Evolutionary conservation across 306 rosid genomes (phyloP).

Genomic region (Prunus mume): DNA sequence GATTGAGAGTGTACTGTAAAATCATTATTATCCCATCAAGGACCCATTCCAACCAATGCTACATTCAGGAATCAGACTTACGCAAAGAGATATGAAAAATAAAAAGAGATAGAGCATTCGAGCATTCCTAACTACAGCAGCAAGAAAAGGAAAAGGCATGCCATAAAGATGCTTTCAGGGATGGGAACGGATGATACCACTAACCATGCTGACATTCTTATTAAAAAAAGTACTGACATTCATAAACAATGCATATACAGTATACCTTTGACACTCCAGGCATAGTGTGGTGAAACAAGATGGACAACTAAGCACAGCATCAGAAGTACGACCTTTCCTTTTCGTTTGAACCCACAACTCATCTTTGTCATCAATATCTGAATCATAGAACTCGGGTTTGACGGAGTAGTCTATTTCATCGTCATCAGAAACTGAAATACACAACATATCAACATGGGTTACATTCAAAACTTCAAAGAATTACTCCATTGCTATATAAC

Average conservation of each 20-base stretch:
- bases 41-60: neutral
- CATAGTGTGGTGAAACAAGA: slow-evolving; percentile 82
- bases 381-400: slow-evolving; percentile 77
- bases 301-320: slow-evolving; percentile 85
- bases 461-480: slow-evolving; percentile 2
- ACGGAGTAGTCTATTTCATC: slow-evolving; percentile 78
- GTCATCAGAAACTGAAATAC: slow-evolving; percentile 66
- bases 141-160: neutral
- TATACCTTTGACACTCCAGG: slow-evolving; percentile 75
- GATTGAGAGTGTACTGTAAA: neutral
- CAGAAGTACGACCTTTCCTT: slow-evolving; percentile 51
- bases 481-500: neutral
- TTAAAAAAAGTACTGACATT: neutral
- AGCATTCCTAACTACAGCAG: neutral
- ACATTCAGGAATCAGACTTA: neutral
- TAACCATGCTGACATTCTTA: neutral
- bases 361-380: slow-evolving; percentile 61
- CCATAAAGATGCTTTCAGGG: neutral
- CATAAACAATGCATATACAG: neutral
- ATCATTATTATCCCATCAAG: neutral
- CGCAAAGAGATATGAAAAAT: neutral
- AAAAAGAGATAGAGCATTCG: neutral
- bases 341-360: slow-evolving; percentile 71
- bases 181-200: neutral
- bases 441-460: slow-evolving; percentile 15